These are phyloP conservation scores for Diplodia mutila DNA, from an alignment of 2,329 filamentous ascomycete genomes.

Conservation along the genomic window DNA sequence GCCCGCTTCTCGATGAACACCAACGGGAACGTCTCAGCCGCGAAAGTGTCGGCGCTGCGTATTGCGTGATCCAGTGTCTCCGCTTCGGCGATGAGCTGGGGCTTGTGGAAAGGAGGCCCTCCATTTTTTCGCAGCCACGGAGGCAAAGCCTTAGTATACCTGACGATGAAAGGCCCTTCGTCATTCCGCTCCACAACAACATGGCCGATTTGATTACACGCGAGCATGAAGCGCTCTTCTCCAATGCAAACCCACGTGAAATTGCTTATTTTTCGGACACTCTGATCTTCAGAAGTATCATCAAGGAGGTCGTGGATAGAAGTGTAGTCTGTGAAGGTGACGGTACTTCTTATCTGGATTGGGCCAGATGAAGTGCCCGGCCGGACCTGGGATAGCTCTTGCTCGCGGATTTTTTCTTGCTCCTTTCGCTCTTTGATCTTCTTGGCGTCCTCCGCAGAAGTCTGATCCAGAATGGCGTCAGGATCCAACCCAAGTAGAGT, in stretches of 20 bases:
- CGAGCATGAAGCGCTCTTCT: slow-evolving; percentile 71
- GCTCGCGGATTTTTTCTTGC: slow-evolving; percentile 44
- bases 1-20: slow-evolving; percentile 68
- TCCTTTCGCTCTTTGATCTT: slow-evolving; percentile 56
- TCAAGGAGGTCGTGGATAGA: slow-evolving; percentile 88
- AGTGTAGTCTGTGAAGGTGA: slow-evolving; percentile 89
- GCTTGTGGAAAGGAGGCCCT: slow-evolving; percentile 45
- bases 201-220: slow-evolving; percentile 63
- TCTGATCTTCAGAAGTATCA: slow-evolving; percentile 76
- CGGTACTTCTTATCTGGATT: slow-evolving; percentile 37
- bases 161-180: slow-evolving; percentile 52
- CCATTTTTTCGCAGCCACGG: slow-evolving; percentile 11
- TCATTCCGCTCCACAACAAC: slow-evolving; percentile 53
- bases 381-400: slow-evolving; percentile 72
- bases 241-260: slow-evolving; percentile 82
- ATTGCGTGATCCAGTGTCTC: slow-evolving; percentile 74
- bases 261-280: slow-evolving; percentile 75
- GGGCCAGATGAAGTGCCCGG: slow-evolving; percentile 56
- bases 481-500: slow-evolving; percentile 94
- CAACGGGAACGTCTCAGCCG: slow-evolving; percentile 66
- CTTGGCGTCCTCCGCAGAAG: slow-evolving; percentile 65
- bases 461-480: slow-evolving; percentile 71
- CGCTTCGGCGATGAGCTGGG: slow-evolving; percentile 68
- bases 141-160: slow-evolving; percentile 48
- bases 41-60: slow-evolving; percentile 83